These are phyloP conservation scores for Coemansia sp. DNA, from an alignment of 192 early-diverging fungal species.

Conservation along the genomic window DNA sequence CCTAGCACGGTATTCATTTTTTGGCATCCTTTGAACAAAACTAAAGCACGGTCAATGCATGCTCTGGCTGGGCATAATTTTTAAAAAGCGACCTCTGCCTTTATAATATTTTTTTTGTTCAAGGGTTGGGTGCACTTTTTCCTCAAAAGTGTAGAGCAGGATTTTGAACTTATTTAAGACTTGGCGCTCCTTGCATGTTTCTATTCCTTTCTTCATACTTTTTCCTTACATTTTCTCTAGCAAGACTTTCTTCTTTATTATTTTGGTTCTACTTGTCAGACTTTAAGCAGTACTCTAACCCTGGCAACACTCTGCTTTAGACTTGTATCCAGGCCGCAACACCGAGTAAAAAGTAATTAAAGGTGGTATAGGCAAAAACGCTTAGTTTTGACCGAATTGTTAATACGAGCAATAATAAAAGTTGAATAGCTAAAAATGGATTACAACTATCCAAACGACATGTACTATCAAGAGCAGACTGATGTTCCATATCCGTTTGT, in stretches of 20 bases:
- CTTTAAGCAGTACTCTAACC: background rate
- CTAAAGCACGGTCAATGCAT: background rate
- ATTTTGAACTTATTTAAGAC: background rate
- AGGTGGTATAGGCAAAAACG: background rate
- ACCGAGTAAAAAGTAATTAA: background rate
- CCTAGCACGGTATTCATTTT: background rate
- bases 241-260: background rate
- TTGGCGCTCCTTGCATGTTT: background rate
- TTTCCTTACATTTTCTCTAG: background rate
- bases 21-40: background rate
- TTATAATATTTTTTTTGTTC: slow-evolving; percentile 10
- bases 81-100: background rate
- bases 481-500: slow-evolving; percentile 5
- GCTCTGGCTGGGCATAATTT: background rate
- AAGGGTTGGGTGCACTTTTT: background rate
- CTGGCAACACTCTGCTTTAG: background rate
- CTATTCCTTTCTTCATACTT: background rate
- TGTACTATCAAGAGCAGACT: background rate
- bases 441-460: slow-evolving; percentile 11
- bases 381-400: background rate
- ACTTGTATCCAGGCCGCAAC: background rate
- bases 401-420: background rate
- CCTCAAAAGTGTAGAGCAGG: background rate
- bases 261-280: background rate
- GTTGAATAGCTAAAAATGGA: slow-evolving; percentile 5